Evolutionary conservation across 2,329 filamentous ascomycete genomes (phyloP).

Genomic region (Hypoxylon sp.): DNA sequence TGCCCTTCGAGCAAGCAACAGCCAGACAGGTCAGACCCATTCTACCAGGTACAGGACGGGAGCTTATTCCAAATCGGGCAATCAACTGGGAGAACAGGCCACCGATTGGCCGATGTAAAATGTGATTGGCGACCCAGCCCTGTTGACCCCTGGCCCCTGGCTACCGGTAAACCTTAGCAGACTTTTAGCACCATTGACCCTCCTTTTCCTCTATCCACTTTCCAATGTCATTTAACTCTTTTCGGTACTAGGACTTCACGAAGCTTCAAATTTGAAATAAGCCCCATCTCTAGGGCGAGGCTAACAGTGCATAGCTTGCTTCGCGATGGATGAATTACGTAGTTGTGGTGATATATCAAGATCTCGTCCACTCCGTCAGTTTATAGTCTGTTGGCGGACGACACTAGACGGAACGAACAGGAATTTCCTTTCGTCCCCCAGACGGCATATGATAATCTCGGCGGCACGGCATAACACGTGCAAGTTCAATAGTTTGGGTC

Average conservation of each 20-base stretch:
- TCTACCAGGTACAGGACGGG: constrained; percentile 43
- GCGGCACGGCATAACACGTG: constrained; percentile 31
- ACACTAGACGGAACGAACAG: constrained; percentile 1
- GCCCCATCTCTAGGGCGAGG: constrained; percentile 18
- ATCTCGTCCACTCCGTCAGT: constrained; percentile 5
- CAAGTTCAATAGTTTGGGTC: constrained; percentile 38
- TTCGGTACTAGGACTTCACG: constrained; percentile 6
- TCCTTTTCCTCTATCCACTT: constrained; percentile 34
- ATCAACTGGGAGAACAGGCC: constrained; percentile 16
- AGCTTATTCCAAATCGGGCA: constrained; percentile 40
- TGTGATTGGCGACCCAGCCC: constrained; percentile 44
- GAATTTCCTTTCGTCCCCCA: constrained; percentile 20
- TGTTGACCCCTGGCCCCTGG: constrained; percentile 39
- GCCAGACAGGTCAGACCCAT: constrained; percentile 41
- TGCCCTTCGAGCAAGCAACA: constrained; percentile 6
- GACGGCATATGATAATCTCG: constrained; percentile 32
- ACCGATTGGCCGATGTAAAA: constrained; percentile 35
- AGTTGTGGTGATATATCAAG: constrained; percentile 9
- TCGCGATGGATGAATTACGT: constrained; percentile 18
- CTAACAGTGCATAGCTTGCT: constrained; percentile 12
- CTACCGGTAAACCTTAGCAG: constrained; percentile 39
- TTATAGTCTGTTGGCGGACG: background rate
- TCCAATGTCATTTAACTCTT: background rate
- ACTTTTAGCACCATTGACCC: constrained; percentile 11
- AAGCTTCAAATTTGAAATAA: constrained; percentile 21